Base-by-base conservation (phyloP, 2,329 filamentous ascomycete genomes). In the Xylaria sp. region DNA sequence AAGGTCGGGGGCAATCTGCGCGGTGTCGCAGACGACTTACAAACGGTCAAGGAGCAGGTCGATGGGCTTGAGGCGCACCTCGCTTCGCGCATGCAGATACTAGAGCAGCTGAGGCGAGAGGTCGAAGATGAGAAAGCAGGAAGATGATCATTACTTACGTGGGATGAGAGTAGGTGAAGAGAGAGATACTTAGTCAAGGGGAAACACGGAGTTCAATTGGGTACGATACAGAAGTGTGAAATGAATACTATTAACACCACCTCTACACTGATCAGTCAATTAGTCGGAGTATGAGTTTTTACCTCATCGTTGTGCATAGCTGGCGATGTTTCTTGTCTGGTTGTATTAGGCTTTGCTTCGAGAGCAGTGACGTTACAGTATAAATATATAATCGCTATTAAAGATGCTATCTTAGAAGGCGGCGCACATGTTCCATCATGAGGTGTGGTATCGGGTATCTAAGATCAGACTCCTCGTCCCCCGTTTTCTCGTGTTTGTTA, bases 1-100 rank as follows among this genome's bases (percentile, higher is more conserved):
- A 90, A 90, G 77, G 88, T 87, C 8, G 94, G 93, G 0, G 89
- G 91, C 71, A 88, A 88, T 70, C 80, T 98, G 69, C 92, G 94
- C 81, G 89, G 90, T 46, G 89, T 98, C 51, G 85, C 89, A 67
- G 94, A 97, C 46, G 96, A 99, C 81, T 88, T 99, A 78, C 88
- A 92, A 76, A 92, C 93, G 55, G 93, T 99, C n/a, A 91, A 89
- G 77, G 95, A 98, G 82, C 95, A 99, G 84, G 91, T 99, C 1
- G 94, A 98, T 73, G 94, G 94, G 0, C 80, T 99, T 73, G 94
- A 97, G 83, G 83, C 85, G 70, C 96, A 99, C 84, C 82, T 98
- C 77, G 86, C 89, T 76, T 90, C 90, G 73, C 86, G 96, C 70
- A 89, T 95, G 81, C 88, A 91, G 73, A 88, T 91, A 36, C 83